Conservation (phyloP, 2,329 filamentous ascomycete species). For the Parascedosporium putredinis region DNA sequence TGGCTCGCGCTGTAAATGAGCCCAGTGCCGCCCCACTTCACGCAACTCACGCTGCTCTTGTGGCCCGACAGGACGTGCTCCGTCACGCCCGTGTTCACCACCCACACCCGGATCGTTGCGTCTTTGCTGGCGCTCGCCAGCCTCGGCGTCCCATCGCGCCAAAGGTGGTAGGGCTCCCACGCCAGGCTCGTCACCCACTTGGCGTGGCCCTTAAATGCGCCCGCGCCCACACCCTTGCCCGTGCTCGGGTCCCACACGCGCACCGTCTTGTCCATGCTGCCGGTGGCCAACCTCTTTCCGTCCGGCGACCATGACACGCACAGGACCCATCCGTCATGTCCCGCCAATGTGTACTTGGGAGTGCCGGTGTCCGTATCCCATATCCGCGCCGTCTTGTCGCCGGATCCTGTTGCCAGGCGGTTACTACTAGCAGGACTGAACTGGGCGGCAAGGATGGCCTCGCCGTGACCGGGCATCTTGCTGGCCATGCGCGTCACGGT, state of each 20-base stretch:
- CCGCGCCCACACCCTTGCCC: slow-evolving; percentile 60
- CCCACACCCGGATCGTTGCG: slow-evolving; percentile 77
- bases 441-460: slow-evolving; percentile 75
- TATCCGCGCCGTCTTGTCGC: slow-evolving; percentile 82
- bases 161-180: slow-evolving; percentile 90
- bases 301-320: slow-evolving; percentile 83
- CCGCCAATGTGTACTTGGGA: slow-evolving; percentile 72
- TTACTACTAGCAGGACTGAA: slow-evolving; percentile 74
- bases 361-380: slow-evolving; percentile 95
- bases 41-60: slow-evolving; percentile 79
- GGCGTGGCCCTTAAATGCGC: slow-evolving; percentile 67
- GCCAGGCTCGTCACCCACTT: slow-evolving; percentile 82
- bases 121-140: slow-evolving; percentile 87
- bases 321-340: slow-evolving; percentile 84
- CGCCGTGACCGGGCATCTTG: slow-evolving; percentile 80
- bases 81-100: slow-evolving; percentile 64
- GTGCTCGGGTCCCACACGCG: slow-evolving; percentile 79
- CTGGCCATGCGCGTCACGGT: slow-evolving; percentile 84
- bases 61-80: slow-evolving; percentile 82
- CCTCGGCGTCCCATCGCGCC: slow-evolving; percentile 61
- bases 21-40: slow-evolving; percentile 88
- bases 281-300: slow-evolving; percentile 70
- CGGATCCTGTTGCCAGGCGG: slow-evolving; percentile 76
- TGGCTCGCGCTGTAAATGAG: slow-evolving; percentile 76
- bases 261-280: slow-evolving; percentile 89